These are phyloP conservation scores for Kwoniella mangroviensis DNA, from an alignment of 768 basidiomycete species.

Conservation along the genomic window DNA sequence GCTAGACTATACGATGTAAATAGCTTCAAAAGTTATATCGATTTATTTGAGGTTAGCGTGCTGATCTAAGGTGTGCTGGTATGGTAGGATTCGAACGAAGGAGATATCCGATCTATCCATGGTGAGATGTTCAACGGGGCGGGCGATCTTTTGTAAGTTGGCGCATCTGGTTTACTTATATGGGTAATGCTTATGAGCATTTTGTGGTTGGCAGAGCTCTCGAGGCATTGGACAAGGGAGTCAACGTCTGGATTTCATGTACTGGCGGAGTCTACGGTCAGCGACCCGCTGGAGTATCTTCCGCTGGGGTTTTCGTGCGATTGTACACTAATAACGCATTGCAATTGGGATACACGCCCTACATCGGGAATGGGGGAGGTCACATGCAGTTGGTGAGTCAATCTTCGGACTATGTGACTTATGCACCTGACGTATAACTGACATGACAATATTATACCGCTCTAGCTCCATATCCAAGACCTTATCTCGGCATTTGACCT, in stretches of 20 bases:
- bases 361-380: constrained; percentile 5
- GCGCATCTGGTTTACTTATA: too few relatives aligned
- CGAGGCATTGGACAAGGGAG: constrained; percentile 5
- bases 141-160: not conserved
- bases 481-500: not conserved
- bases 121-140: not conserved
- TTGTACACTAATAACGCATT: constrained; percentile 16
- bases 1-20: not conserved
- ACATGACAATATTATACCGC: not conserved
- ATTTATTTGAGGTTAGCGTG: too few relatives aligned
- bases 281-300: not conserved
- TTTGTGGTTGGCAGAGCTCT: constrained; percentile 1
- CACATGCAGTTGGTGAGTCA: constrained; percentile 14
- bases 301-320: constrained; percentile 12
- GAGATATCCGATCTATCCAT: not conserved
- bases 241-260: constrained; percentile 7
- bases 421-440: too few relatives aligned
- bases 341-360: constrained; percentile 9
- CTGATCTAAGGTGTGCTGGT: not conserved
- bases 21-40: too few relatives aligned
- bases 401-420: not conserved
- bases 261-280: constrained; percentile 4
- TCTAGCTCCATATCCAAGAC: not conserved
- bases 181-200: too few relatives aligned
- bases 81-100: not conserved